These are phyloP conservation scores for Dictyostelium brefeldianum DNA, from an alignment of 78 protist genomes.

Conservation along the genomic window DNA sequence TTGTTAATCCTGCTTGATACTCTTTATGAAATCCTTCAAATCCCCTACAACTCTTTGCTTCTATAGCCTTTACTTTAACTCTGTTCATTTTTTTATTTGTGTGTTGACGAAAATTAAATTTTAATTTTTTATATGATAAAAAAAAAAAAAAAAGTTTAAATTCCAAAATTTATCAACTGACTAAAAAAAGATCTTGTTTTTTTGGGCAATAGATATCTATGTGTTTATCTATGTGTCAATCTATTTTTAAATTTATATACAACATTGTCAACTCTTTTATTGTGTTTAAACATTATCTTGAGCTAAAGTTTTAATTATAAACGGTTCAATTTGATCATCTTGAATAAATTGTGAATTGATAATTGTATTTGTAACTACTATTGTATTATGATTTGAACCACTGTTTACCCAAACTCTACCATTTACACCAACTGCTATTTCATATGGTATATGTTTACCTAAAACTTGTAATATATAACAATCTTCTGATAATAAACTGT, in stretches of 20 bases:
- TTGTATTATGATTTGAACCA: not conserved
- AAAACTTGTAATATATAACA: conserved; percentile 68
- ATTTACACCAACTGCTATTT: conserved; percentile 89
- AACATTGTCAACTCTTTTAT: no score
- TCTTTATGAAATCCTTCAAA: conserved; percentile 21
- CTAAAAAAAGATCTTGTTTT: no score
- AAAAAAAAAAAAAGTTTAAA: not conserved
- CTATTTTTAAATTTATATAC: no score
- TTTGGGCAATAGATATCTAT: no score
- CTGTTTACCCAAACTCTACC: conserved; percentile 92
- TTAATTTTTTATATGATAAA: not conserved
- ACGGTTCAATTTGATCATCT: conserved; percentile 51
- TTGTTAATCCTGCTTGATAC: not conserved
- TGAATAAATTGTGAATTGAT: conserved; percentile 67
- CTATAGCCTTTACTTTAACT: conserved; percentile 19
- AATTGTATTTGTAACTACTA: conserved; percentile 80
- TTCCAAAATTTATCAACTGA: no score
- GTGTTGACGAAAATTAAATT: not conserved
- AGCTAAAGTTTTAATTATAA: conserved; percentile 23
- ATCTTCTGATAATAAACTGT: conserved; percentile 72
- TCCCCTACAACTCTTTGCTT: not conserved
- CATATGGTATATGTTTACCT: conserved; percentile 82
- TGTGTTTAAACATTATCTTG: not conserved
- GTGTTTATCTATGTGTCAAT: no score
- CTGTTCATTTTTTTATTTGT: not conserved